Percentiles rank a stretch among this genome's conserved stretches.
phyloP scores from a whole-genome alignment of 768 basidiomycete species.

The Lactifluus piperatus region DNA sequence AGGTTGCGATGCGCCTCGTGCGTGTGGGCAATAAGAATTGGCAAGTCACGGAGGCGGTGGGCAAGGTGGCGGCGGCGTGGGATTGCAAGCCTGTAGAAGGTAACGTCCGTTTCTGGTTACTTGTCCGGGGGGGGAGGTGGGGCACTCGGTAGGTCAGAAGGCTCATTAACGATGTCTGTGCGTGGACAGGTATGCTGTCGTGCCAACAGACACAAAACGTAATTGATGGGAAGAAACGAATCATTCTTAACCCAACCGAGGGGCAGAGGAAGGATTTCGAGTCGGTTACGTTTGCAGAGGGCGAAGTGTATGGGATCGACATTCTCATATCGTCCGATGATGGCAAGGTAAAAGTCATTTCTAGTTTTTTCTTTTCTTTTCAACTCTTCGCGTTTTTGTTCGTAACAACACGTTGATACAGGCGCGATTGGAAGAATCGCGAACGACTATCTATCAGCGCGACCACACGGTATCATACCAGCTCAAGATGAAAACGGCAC shows the following conservation, averaged over 20 bases:
- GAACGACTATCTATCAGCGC: slow-evolving; percentile 90
- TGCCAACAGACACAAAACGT: slow-evolving; percentile 92
- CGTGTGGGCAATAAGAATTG: slow-evolving; percentile 95
- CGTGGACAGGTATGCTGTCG: slow-evolving; percentile 75
- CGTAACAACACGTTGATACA: slow-evolving; percentile 25
- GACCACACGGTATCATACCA: slow-evolving; percentile 84
- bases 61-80: slow-evolving; percentile 60
- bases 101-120: slow-evolving; percentile 24
- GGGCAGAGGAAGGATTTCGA: slow-evolving; percentile 82
- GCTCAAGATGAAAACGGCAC: slow-evolving; percentile 95
- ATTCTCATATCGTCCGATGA: slow-evolving; percentile 81
- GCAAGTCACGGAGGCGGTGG: slow-evolving; percentile 83
- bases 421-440: slow-evolving; percentile 84
- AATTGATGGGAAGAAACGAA: slow-evolving; percentile 93
- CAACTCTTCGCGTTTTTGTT: neutral
- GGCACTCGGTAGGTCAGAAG: no score
- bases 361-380: neutral
- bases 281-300: slow-evolving; percentile 77
- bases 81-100: slow-evolving; percentile 94
- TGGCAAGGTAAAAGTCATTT: slow-evolving; percentile 64
- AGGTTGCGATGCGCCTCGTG: slow-evolving; percentile 83
- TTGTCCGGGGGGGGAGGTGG: no score
- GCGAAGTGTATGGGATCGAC: slow-evolving; percentile 93
- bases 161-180: neutral
- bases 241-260: slow-evolving; percentile 85